Percentiles rank a stretch among this genome's conserved stretches.
Conservation (phyloP, 164 flowering plant species). For the Nymphaea colorata region DNA sequence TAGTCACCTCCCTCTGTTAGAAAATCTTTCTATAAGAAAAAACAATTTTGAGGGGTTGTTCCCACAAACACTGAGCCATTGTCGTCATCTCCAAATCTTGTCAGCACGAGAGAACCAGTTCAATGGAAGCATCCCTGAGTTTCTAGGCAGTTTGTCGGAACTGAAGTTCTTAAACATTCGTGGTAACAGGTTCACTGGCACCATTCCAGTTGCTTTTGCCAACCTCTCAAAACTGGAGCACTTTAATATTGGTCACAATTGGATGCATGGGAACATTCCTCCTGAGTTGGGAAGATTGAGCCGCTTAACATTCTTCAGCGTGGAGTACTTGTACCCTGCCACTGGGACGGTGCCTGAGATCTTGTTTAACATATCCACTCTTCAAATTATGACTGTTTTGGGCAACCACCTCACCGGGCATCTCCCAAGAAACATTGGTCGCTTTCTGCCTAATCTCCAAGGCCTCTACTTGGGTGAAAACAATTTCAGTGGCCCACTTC, state of each 20-base stretch:
- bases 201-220: slow-evolving; percentile 6
- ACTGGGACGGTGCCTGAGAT: slow-evolving; percentile 4
- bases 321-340: not conserved
- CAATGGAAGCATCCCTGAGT: slow-evolving; percentile 8
- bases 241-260: not conserved
- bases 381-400: not conserved
- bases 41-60: slow-evolving; percentile 9
- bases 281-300: slow-evolving; percentile 3
- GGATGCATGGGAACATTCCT: slow-evolving; percentile 8
- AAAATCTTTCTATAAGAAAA: not conserved
- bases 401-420: slow-evolving; percentile 5
- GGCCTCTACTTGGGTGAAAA: slow-evolving; percentile 6
- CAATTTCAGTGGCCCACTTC: slow-evolving; percentile 8
- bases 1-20: slow-evolving; percentile 6
- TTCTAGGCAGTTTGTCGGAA: slow-evolving; percentile 2
- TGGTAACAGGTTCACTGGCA: slow-evolving; percentile 7
- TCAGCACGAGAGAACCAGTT: slow-evolving; percentile 5
- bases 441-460: slow-evolving; percentile 6
- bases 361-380: slow-evolving; percentile 6
- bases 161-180: slow-evolving; percentile 7
- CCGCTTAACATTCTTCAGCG: not conserved
- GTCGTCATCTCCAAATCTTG: slow-evolving; percentile 1
- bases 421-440: slow-evolving; percentile 6
- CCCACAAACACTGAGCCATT: slow-evolving; percentile 7
- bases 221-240: slow-evolving; percentile 2